Evolutionary conservation across 2,329 filamentous ascomycete genomes (phyloP), one percentile per base, ranked within the genome.

Genomic region (Colletotrichum orbiculare): DNA sequence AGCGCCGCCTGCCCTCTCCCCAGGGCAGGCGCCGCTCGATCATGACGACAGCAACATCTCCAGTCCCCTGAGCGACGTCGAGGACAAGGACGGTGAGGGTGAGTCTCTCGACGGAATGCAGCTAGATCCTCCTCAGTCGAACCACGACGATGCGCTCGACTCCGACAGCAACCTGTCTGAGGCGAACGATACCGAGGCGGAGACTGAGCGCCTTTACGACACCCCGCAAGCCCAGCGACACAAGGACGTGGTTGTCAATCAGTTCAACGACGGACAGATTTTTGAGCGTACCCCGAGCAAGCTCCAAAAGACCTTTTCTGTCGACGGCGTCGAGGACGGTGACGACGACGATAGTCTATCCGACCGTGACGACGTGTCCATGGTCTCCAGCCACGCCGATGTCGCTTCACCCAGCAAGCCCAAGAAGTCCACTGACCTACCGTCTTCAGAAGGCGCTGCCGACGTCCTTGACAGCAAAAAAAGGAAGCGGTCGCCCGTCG

Each of bases 21-120:
- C 84, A 54, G 74, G 74, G 64, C 78, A 79, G 68, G 77, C 81
- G 65, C 73, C 77, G 54, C 78, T 79, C 68, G 85, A 86, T 72
- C 80, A 81, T 68, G 85, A 86, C 71, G 88, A 89, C 72, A 92
- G 91, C 75, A 89, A 89, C 75, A 84, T 91, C 57, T 97, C 94
- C 43, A 98, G 95, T 78, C 96, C 94, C 73, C 84, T 98, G 71
- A 97, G 93, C 80, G 95, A 97, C 72, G 92, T 97, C 61, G 94
- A 94, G 73, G 92, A 97, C 72, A 88, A 88, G 72, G 89, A 92
- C 67, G 85, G 83, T 47, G 90, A 92, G 55, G 88, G 91, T 68
- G 90, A 91, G 54, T 87, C 87, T 54, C 83, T 86, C 67, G 90
- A 91, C 57, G 86, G 86, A 66, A 84, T 86, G 76, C 79, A 81